Evolutionary conservation across 2,329 filamentous ascomycete genomes (phyloP), one percentile per base, ranked within the genome.

Genomic region (Epichloe typhina): DNA sequence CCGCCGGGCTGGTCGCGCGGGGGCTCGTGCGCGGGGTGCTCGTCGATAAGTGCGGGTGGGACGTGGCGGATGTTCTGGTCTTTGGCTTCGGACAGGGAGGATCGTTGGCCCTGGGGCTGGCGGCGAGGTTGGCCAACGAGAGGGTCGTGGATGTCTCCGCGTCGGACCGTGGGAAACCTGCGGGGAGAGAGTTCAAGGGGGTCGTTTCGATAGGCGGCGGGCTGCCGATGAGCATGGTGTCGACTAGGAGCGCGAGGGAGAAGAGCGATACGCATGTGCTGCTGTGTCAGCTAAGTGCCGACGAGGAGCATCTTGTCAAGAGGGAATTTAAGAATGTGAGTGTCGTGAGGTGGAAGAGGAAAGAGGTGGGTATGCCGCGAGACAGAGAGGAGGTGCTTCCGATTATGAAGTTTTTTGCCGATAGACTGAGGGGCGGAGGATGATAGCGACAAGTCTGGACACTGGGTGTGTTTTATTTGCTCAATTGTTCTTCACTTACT

Each of bases 371-470:
- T 1, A 95, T 96, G 90, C 88, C 89, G n/a, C 72, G 74, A 44
- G 84, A 76, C 62, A 75, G 84, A 49, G 88, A 94, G 11, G 90
- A 97, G 73, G 90, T 94, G 76, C 62, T 90, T 60, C 89, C 90
- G 0, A 77, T 96, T 53, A 96, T 96, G 88, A 80, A 84, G 61
- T 96, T 84, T 59, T 23, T 77, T 89, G 83, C 83, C 0, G 76
- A 83, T 47, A 75, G 83, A 59, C 65, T 93, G 17, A 60, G 50
- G 33, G 57, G 52, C 48, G 62, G 57, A 17, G 61, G 57, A 51
- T 41, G 12, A 17, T 38, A 26, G n/a, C 17, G 19, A 41, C 23
- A 36, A 36, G 21, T n/a, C 33, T 13, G 19, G 40, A 50, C 57
- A 54, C 57, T 55, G 8, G 8, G 26, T 40, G 33, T 44, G 39